Evolutionary conservation across 331 rosid genomes (phyloP).

Genomic region (Malus hybrid): DNA sequence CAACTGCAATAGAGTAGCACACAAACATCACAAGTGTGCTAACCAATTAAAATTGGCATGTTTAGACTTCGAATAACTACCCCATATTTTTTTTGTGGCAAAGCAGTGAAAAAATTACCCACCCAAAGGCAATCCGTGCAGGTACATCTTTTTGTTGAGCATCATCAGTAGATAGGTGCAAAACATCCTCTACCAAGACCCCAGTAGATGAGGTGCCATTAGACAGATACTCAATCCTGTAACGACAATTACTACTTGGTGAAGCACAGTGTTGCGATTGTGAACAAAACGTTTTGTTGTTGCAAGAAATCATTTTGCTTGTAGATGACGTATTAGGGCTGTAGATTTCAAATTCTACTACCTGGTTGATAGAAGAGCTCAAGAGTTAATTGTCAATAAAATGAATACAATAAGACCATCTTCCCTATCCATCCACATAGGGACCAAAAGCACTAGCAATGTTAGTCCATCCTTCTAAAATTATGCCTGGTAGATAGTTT

Average conservation of each 20-base stretch:
- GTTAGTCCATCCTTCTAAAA: not conserved
- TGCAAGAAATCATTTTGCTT: slow-evolving; percentile 54
- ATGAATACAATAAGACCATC: not conserved
- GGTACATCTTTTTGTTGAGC: slow-evolving; percentile 18
- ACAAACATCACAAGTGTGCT: not conserved
- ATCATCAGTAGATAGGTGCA: slow-evolving; percentile 63
- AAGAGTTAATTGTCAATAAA: slow-evolving; percentile 20
- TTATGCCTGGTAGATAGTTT: not conserved
- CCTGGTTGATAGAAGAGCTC: slow-evolving; percentile 36
- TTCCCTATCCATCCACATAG: not conserved
- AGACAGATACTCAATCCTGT: slow-evolving; percentile 48
- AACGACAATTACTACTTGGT: slow-evolving; percentile 37
- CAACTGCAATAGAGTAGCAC: slow-evolving; percentile 50
- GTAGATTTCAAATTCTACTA: slow-evolving; percentile 40
- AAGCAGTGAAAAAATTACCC: slow-evolving; percentile 14
- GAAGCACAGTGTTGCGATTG: slow-evolving; percentile 41
- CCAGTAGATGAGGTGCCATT: slow-evolving; percentile 68
- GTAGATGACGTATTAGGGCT: slow-evolving; percentile 55
- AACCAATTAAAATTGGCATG: not conserved
- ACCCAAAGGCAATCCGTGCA: slow-evolving; percentile 68
- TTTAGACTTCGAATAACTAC: not conserved
- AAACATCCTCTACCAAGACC: slow-evolving; percentile 65
- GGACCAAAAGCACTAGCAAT: not conserved
- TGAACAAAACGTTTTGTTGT: slow-evolving; percentile 43
- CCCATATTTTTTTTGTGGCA: not conserved